A percentile compares a stretch with the other conserved stretches of the same genome.
phyloP scores from a whole-genome alignment of 139 green algal genomes.

The Chlamydomonas sp. region DNA sequence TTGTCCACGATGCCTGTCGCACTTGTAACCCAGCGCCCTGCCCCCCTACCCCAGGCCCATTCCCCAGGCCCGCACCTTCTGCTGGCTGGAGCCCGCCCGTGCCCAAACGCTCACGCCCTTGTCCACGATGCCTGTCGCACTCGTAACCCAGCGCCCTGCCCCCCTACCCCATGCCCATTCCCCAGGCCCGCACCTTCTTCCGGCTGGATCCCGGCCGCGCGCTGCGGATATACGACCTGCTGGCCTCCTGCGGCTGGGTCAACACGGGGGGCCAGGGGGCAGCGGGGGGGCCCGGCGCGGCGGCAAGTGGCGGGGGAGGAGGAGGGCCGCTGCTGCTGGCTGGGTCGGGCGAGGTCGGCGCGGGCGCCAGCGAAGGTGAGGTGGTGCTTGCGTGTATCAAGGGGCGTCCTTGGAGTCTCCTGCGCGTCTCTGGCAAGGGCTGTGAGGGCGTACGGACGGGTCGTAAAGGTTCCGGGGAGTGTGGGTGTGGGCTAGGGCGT shows the following conservation, averaged over 20 bases:
- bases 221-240: slow-evolving; percentile 70
- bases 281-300: too few relatives aligned
- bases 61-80: slow-evolving; percentile 55
- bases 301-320: too few relatives aligned
- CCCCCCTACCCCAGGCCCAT: background rate
- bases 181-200: slow-evolving; percentile 67
- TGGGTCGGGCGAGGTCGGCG: too few relatives aligned
- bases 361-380: too few relatives aligned
- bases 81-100: background rate
- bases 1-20: too few relatives aligned
- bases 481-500: too few relatives aligned
- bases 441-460: too few relatives aligned
- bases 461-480: too few relatives aligned
- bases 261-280: background rate
- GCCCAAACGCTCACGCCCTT: background rate
- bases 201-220: slow-evolving; percentile 59
- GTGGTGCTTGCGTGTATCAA: too few relatives aligned
- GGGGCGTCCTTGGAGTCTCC: too few relatives aligned
- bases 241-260: slow-evolving; percentile 62
- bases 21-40: background rate
- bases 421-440: too few relatives aligned
- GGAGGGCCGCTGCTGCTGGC: too few relatives aligned
- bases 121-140: background rate
- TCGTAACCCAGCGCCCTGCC: background rate
- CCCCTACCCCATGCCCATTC: background rate